Evolutionary conservation across 1,284 basidiomycete species (phyloP).

Genomic region (Microbotryum scabiosae): DNA sequence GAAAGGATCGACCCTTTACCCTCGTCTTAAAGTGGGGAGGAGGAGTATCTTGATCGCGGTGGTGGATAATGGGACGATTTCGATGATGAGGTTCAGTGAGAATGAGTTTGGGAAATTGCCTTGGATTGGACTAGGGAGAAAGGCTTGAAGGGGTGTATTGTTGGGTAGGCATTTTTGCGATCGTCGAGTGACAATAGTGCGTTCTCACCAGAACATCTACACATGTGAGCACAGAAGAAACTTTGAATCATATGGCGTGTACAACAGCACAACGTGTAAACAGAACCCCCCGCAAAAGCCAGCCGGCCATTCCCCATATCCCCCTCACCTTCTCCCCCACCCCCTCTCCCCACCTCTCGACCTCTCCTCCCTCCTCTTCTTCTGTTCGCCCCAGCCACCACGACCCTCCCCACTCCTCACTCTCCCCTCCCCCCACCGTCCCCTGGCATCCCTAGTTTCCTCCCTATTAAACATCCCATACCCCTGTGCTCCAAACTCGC

Average conservation of each 20-base stretch:
- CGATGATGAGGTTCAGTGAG: conserved; percentile 80
- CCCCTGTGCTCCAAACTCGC: conserved; percentile 8
- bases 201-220: too few relatives aligned
- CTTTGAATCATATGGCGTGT: too few relatives aligned
- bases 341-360: too few relatives aligned
- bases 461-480: conserved; percentile 22
- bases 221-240: too few relatives aligned
- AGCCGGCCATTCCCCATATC: too few relatives aligned
- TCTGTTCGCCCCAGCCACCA: too few relatives aligned
- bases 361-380: too few relatives aligned
- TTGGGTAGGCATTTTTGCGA: not conserved
- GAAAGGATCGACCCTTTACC: conserved; percentile 34
- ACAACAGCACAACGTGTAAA: too few relatives aligned
- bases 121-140: conserved; percentile 26
- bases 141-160: not conserved
- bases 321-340: too few relatives aligned
- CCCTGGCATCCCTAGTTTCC: conserved; percentile 11
- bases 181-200: too few relatives aligned
- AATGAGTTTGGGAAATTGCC: conserved; percentile 75
- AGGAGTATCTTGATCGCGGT: conserved; percentile 78
- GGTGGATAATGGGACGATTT: conserved; percentile 79
- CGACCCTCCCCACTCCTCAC: not conserved
- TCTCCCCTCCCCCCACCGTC: conserved; percentile 1
- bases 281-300: too few relatives aligned
- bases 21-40: conserved; percentile 66